phyloP scores from a whole-genome alignment of 2,329 filamentous ascomycete genomes.

The Apiospora pterosperma region DNA sequence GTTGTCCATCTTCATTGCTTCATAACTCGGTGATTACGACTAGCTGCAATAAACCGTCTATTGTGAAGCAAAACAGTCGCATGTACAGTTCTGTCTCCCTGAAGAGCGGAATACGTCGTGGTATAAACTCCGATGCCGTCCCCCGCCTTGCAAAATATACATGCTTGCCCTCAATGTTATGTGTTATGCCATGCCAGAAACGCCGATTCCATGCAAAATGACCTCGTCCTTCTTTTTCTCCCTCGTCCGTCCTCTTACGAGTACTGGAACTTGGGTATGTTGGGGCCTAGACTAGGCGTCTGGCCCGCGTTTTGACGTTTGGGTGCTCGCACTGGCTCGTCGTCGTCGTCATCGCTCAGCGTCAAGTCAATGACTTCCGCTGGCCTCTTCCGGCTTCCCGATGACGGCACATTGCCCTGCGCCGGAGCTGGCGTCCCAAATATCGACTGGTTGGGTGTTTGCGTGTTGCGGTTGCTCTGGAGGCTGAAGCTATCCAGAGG shows the following conservation, averaged over 20 bases:
- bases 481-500: slow-evolving; percentile 41
- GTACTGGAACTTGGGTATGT: slow-evolving; percentile 5
- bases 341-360: slow-evolving; percentile 49
- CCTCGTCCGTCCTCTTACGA: neutral
- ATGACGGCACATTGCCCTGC: slow-evolving; percentile 2
- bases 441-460: slow-evolving; percentile 33
- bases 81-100: neutral
- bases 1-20: neutral
- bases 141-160: slow-evolving; percentile 1
- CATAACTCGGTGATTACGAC: neutral
- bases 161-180: slow-evolving; percentile 5
- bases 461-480: slow-evolving; percentile 29
- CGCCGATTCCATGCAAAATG: slow-evolving; percentile 5
- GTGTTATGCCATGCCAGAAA: neutral
- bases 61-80: neutral
- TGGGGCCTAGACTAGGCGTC: slow-evolving; percentile 1
- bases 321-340: slow-evolving; percentile 34
- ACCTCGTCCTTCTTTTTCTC: neutral
- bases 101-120: neutral
- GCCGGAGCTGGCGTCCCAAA: slow-evolving; percentile 12
- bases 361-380: slow-evolving; percentile 55
- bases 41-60: neutral
- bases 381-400: slow-evolving; percentile 17
- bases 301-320: slow-evolving; percentile 38
- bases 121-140: neutral